phyloP scores from a whole-genome alignment of 305 asterid genomes.

The Fraxinus greggii region DNA sequence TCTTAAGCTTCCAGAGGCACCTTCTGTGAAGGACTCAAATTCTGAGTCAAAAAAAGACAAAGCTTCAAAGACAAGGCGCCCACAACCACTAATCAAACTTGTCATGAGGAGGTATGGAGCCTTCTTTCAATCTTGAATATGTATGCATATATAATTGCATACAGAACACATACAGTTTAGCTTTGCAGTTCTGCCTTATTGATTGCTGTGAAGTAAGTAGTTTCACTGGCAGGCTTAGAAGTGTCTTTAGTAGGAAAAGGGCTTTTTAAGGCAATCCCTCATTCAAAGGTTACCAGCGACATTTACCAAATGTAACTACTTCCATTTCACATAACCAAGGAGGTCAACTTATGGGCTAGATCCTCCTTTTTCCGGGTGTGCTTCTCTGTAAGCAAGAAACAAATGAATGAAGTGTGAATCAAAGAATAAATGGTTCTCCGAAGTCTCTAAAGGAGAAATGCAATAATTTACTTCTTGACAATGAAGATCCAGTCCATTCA shows the following conservation, averaged over 20 bases:
- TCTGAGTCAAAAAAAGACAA: constrained; percentile 81
- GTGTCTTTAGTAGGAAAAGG: neutral
- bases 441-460: neutral
- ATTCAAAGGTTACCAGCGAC: neutral
- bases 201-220: neutral
- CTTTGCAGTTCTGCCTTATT: neutral
- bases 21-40: constrained; percentile 64
- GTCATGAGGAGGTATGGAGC: constrained; percentile 88
- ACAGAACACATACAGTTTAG: neutral
- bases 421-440: neutral
- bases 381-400: neutral
- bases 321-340: neutral
- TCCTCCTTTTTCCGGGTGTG: neutral
- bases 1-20: constrained; percentile 88
- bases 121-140: constrained; percentile 25
- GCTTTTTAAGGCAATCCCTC: neutral
- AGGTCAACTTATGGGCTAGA: constrained; percentile 1
- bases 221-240: neutral
- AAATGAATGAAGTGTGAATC: neutral
- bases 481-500: neutral
- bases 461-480: neutral
- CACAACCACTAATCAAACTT: constrained; percentile 93
- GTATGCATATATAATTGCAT: neutral
- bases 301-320: neutral
- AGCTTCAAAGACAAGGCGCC: constrained; percentile 79